Evolutionary conservation across 495 filamentous ascomycete species (phyloP).

Genomic region (Tuber calosporum): DNA sequence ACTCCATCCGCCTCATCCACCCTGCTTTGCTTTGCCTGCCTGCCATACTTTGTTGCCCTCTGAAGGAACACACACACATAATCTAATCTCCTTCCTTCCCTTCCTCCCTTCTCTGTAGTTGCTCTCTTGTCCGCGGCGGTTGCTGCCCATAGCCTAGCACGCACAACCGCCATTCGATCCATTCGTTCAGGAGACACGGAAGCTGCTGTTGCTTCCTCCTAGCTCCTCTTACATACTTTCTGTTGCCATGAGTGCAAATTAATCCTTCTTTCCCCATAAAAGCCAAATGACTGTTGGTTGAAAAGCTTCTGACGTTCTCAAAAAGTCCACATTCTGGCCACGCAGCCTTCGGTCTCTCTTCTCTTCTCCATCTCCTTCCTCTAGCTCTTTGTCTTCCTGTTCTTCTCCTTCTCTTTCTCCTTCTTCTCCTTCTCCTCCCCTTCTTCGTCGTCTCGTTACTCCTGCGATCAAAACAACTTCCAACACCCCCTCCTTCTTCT

Average conservation of each 20-base stretch:
- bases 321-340: conserved; percentile 32
- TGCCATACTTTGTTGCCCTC: neutral
- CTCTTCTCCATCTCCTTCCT: conserved; percentile 37
- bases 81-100: neutral
- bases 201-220: neutral
- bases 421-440: conserved; percentile 29
- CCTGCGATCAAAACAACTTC: conserved; percentile 4
- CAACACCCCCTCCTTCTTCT: conserved; percentile 14
- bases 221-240: conserved; percentile 12
- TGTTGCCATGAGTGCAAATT: conserved; percentile 36
- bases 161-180: neutral
- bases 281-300: conserved; percentile 35
- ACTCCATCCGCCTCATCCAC: neutral
- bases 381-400: conserved; percentile 32
- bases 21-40: neutral
- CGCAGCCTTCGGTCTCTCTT: conserved; percentile 33
- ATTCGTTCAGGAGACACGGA: neutral
- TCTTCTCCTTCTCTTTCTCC: conserved; percentile 22
- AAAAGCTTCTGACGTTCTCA: conserved; percentile 25
- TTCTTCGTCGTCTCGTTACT: conserved; percentile 20
- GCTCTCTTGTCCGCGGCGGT: conserved; percentile 1
- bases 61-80: conserved; percentile 3
- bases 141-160: neutral
- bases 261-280: conserved; percentile 28
- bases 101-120: neutral